A percentile compares a stretch with the other conserved stretches of the same genome.
Evolutionary conservation across 2,329 filamentous ascomycete genomes (phyloP).

Genomic region (Aspergillus sp.): DNA sequence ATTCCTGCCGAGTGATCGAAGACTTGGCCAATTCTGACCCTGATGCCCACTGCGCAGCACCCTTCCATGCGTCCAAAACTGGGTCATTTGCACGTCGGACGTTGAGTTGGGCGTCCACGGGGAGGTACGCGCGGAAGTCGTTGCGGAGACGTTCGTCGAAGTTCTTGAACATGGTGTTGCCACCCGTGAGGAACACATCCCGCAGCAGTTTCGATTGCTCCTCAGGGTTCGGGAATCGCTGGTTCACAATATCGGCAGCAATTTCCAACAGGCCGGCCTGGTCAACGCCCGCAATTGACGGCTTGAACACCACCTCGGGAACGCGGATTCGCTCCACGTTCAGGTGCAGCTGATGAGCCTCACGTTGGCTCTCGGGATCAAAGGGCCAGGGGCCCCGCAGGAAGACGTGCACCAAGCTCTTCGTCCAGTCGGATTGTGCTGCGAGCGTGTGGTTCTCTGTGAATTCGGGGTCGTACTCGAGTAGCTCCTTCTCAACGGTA

Average conservation of each 20-base stretch:
- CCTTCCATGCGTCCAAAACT: conserved; percentile 87
- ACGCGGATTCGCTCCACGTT: conserved; percentile 96
- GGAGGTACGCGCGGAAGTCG: conserved; percentile 73
- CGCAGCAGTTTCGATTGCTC: conserved; percentile 71
- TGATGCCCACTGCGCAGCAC: conserved; percentile 80
- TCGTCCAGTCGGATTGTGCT: conserved; percentile 93
- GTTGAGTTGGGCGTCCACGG: conserved; percentile 65
- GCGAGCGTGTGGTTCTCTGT: conserved; percentile 90
- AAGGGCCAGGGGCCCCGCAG: conserved; percentile 84
- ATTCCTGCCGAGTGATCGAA: conserved; percentile 78
- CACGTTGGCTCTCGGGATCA: conserved; percentile 73
- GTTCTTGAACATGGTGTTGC: conserved; percentile 80
- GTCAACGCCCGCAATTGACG: conserved; percentile 85
- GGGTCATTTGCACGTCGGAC: conserved; percentile 76
- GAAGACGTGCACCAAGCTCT: conserved; percentile 87
- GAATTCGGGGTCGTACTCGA: conserved; percentile 84
- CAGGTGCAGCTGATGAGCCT: conserved; percentile 87
- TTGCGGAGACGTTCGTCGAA: conserved; percentile 80
- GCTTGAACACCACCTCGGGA: conserved; percentile 90
- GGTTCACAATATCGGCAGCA: conserved; percentile 81
- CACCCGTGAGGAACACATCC: conserved; percentile 94
- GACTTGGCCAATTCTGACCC: conserved; percentile 60
- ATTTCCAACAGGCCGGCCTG: conserved; percentile 94
- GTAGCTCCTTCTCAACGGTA: conserved; percentile 77
- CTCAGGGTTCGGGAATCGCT: conserved; percentile 64